A percentile compares a stretch with the other conserved stretches of the same genome.
Evolutionary conservation across 768 basidiomycete species (phyloP).

Genomic region (Lactarius trivialis): DNA sequence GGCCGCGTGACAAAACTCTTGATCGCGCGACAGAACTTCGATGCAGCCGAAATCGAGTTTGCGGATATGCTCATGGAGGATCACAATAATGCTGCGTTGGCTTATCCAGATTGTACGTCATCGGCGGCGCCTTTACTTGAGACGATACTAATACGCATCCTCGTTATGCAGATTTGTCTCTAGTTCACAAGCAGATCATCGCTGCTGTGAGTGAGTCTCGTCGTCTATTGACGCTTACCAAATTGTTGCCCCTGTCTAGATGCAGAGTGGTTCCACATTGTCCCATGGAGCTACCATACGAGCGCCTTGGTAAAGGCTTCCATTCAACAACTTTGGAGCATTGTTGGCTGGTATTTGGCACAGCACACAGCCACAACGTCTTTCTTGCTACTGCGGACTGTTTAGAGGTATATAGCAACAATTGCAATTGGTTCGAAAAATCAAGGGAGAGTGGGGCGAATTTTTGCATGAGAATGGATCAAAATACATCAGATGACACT

Average conservation of each 20-base stretch:
- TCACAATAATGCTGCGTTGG: slow-evolving; percentile 91
- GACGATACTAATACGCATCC: background rate
- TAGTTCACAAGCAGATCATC: slow-evolving; percentile 22
- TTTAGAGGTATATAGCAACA: slow-evolving; percentile 2
- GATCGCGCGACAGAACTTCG: slow-evolving; percentile 87
- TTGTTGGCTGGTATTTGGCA: background rate
- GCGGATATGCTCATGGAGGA: slow-evolving; percentile 97
- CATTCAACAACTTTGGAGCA: background rate
- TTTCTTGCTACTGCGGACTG: background rate
- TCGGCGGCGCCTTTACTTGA: background rate
- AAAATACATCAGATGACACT: slow-evolving; percentile 18
- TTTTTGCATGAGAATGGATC: slow-evolving; percentile 7
- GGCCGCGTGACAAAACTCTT: slow-evolving; percentile 53
- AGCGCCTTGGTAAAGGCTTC: slow-evolving; percentile 19
- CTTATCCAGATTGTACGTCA: slow-evolving; percentile 79
- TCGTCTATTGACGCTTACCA: background rate
- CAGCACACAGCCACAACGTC: background rate
- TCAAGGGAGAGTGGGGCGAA: slow-evolving; percentile 11
- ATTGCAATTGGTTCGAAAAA: background rate
- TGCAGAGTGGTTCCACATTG: slow-evolving; percentile 15
- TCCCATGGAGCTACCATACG: slow-evolving; percentile 13
- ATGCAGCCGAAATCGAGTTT: slow-evolving; percentile 90
- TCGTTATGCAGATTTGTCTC: slow-evolving; percentile 15
- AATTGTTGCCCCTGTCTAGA: slow-evolving; percentile 1
- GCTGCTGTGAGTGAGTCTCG: slow-evolving; percentile 21